Base-by-base conservation (phyloP, 2,329 filamentous ascomycete species). In the Colletotrichum euphorbiae region DNA sequence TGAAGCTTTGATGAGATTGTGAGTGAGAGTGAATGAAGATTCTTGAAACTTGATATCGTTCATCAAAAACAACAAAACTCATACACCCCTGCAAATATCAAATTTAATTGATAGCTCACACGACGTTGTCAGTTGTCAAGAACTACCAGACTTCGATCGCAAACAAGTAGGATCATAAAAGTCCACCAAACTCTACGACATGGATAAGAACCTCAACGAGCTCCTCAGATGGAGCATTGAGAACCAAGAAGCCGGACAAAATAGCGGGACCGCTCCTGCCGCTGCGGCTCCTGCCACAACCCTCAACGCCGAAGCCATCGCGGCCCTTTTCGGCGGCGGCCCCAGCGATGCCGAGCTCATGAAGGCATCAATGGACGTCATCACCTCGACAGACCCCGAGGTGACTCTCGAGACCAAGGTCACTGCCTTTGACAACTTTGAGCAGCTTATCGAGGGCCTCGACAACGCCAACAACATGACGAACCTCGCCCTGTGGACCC, bases 391-490 rank as follows among this genome's bases (percentile, higher is more conserved):
- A 1, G 84, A 87, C 73, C 82, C 89, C 8, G 85, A 91, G 64
- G 82, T 91, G 63, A 86, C 88, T 4, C 84, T 95, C 56, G 91
- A 93, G 48, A 88, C 93, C 80, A 93, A 93, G 78, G 81, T 97
- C 61, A 87, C 90, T 66, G 94, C 94, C 42, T 97, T 97, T 80
- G 94, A 97, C 86, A 97, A 98, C 82, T 91, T 98, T 71, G 94
- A 97, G 82, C 93, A 97, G 79, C 84, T 97, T 67, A 91, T 98
- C 74, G 94, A 98, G 83, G 90, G 88, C 71, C 89, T 98, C 74
- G 96, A 99, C 84, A 99, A 99, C 79, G 95, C 96, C 67, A 99
- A 98, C 84, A 97, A 98, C 81, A 87, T 99, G 73, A 90, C 90
- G 72, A 87, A 87, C 31, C 82, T 98, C 19, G 86, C 87, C 6